Evolutionary conservation across 176 grass and related monocot species (phyloP).

Genomic region (Oryza meridionalis): DNA sequence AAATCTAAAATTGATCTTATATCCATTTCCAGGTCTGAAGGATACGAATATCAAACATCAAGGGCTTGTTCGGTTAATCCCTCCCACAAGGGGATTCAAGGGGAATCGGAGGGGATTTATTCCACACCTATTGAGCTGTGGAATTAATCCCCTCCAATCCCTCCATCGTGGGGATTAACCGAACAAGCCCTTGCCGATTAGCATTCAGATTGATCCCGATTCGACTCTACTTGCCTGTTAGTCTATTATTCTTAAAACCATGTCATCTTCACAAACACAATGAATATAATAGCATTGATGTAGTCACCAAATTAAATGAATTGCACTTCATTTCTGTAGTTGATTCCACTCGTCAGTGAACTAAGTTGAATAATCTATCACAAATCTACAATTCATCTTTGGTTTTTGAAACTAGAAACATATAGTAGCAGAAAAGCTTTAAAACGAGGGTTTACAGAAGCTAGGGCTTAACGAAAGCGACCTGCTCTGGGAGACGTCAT

Average conservation of each 20-base stretch:
- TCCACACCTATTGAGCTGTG: no score
- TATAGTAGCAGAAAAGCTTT: neutral
- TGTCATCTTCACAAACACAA: neutral
- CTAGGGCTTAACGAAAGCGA: neutral
- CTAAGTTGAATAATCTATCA: constrained; percentile 2
- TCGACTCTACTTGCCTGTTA: neutral
- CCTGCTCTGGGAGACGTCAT: constrained; percentile 89
- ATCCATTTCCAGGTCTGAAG: neutral
- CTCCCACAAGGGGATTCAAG: no score
- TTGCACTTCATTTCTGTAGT: neutral
- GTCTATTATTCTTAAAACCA: neutral
- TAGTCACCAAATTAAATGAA: neutral
- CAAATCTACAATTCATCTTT: neutral
- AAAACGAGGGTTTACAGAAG: neutral
- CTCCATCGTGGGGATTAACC: no score
- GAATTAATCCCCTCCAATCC: no score
- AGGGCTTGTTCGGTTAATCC: no score
- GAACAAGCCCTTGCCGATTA: neutral
- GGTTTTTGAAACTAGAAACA: neutral
- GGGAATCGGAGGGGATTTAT: no score
- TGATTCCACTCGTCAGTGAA: no score
- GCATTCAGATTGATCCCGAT: neutral
- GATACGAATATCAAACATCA: neutral
- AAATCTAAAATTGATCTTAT: neutral
- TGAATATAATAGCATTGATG: neutral